Evolutionary conservation across 2,329 filamentous ascomycete species (phyloP), one percentile per base, ranked within the genome.

Genomic region (Fusarium tanahbumbuense): DNA sequence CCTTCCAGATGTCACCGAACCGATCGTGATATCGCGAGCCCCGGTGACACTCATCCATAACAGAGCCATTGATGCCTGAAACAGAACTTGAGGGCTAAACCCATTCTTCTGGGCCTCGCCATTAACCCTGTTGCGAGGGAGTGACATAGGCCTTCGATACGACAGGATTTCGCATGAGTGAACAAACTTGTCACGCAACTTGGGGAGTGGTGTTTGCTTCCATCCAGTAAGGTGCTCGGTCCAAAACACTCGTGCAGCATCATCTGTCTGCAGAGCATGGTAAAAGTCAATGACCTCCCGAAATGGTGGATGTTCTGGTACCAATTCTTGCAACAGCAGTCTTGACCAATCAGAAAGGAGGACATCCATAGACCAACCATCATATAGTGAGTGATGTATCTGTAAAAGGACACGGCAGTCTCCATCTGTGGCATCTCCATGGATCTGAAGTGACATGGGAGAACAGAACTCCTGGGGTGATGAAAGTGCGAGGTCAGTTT

Each of bases 361-460:
- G 30, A 95, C 82, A 54, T 97, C 92, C 75, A 94, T 86, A 0
- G 93, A 94, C 94, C 94, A 98, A n/a, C 94, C 94, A 78, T 98
- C 94, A 75, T 97, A 98, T 2, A 97, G 78, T 1, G 93, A 89
- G 79, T 98, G 94, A 76, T 97, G 94, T 0, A 97, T 82, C 15
- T 91, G 84, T 46, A 93, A 56, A 13, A 87, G 78, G 6, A 77
- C 52, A 11, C 81, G 71, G 32, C 76, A 73, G 5, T 76, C 57
- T 7, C 75, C 52, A 11, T 30, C 22, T 20, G 70, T 20, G 10
- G 72, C 20, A 10, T 54, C 32, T 15, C 72, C 71, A 11, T 56
- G 42, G 3, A 94, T 79, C 63, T 92, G 86, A n/a, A 93, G 79
- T 18, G 78, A 80, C 16, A 94, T 81, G 1, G 93, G 93, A 5